These are phyloP conservation scores for Cryptococcus neoformans DNA, from an alignment of 1,284 basidiomycete genomes.

Conservation along the genomic window DNA sequence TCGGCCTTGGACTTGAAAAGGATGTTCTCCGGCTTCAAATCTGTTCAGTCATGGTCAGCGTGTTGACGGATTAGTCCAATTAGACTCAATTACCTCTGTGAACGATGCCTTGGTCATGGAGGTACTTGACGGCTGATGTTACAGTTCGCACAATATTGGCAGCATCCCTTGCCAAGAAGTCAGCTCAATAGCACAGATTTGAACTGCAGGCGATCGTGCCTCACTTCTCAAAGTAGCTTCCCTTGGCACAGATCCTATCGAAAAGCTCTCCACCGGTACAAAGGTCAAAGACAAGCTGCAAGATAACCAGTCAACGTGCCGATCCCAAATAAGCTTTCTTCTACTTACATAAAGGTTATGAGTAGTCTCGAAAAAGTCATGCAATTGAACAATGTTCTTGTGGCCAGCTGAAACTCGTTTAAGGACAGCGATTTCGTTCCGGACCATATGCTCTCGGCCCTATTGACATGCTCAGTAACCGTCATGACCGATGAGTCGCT, in stretches of 20 bases:
- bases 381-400: slow-evolving; percentile 80
- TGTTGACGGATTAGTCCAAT: neutral
- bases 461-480: slow-evolving; percentile 32
- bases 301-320: neutral
- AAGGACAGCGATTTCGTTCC: slow-evolving; percentile 94
- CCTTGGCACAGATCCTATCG: slow-evolving; percentile 96
- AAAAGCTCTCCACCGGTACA: slow-evolving; percentile 98
- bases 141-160: slow-evolving; percentile 85
- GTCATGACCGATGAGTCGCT: neutral
- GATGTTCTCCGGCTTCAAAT: slow-evolving; percentile 96
- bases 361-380: slow-evolving; percentile 97
- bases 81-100: slow-evolving; percentile 65
- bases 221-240: slow-evolving; percentile 91
- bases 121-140: slow-evolving; percentile 81
- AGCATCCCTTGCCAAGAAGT: slow-evolving; percentile 64
- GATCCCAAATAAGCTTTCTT: neutral
- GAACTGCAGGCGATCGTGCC: slow-evolving; percentile 34
- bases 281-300: slow-evolving; percentile 84
- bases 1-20: slow-evolving; percentile 88
- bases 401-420: slow-evolving; percentile 93
- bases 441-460: slow-evolving; percentile 84
- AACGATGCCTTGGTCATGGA: slow-evolving; percentile 92
- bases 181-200: neutral
- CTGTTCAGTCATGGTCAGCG: slow-evolving; percentile 47
- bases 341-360: slow-evolving; percentile 74